Conservation (phyloP, 352 stramenopile genomes). For the Pilasporangium apinafurcum region DNA sequence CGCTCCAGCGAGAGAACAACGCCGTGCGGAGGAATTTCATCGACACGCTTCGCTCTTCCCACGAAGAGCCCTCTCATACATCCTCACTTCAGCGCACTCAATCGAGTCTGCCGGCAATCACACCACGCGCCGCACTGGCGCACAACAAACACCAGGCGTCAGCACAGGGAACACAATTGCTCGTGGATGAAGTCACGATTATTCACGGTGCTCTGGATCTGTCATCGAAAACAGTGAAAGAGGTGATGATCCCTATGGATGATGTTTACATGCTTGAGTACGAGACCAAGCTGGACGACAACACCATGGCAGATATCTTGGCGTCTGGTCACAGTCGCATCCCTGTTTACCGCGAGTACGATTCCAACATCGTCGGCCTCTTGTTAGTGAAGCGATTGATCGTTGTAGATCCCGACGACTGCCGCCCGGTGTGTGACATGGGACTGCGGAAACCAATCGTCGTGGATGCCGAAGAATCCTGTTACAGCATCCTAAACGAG, state of each 20-base stretch:
- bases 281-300: slow-evolving; percentile 65
- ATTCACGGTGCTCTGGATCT: slow-evolving; percentile 89
- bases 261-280: slow-evolving; percentile 83
- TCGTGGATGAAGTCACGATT: slow-evolving; percentile 88
- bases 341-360: slow-evolving; percentile 78
- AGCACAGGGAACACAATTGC: slow-evolving; percentile 35
- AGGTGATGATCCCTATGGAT: slow-evolving; percentile 85
- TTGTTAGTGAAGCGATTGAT: slow-evolving; percentile 88
- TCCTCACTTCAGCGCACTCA: slow-evolving; percentile 10
- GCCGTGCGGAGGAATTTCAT: slow-evolving; percentile 25
- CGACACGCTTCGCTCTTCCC: slow-evolving; percentile 10
- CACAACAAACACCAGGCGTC: slow-evolving; percentile 20
- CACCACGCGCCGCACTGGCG: slow-evolving; percentile 12
- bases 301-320: slow-evolving; percentile 80
- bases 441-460: slow-evolving; percentile 75
- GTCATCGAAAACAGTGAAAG: slow-evolving; percentile 73
- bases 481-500: slow-evolving; percentile 88
- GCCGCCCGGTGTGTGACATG: slow-evolving; percentile 51
- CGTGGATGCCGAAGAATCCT: slow-evolving; percentile 68
- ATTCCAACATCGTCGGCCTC: slow-evolving; percentile 74
- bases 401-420: slow-evolving; percentile 79
- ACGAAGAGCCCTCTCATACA: not conserved
- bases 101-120: slow-evolving; percentile 17
- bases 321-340: slow-evolving; percentile 84
- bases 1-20: slow-evolving; percentile 61